Percentiles rank a stretch among this genome's conserved stretches.
These are phyloP conservation scores for Hymenoscyphus fraxineus DNA, from an alignment of 2,329 filamentous ascomycete species.

Conservation along the genomic window DNA sequence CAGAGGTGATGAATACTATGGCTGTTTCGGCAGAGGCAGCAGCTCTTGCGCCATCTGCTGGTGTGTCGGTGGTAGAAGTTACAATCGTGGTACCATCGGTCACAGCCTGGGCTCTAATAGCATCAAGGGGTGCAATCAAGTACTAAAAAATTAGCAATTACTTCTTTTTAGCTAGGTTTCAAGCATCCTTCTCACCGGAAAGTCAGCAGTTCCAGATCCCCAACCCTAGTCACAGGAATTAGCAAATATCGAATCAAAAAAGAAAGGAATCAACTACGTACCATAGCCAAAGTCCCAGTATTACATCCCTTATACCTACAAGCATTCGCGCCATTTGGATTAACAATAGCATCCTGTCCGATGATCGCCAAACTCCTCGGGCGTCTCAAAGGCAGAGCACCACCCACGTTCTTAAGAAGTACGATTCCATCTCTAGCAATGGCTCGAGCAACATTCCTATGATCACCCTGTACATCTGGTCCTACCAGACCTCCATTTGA, in stretches of 20 bases:
- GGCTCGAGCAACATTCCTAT: slow-evolving; percentile 59
- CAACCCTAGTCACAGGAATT: slow-evolving; percentile 16
- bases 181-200: slow-evolving; percentile 39
- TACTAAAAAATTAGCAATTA: slow-evolving; percentile 38
- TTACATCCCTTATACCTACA: slow-evolving; percentile 60
- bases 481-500: slow-evolving; percentile 33
- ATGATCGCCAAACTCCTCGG: slow-evolving; percentile 55
- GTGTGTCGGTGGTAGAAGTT: slow-evolving; percentile 52
- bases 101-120: slow-evolving; percentile 56
- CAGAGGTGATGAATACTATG: slow-evolving; percentile 62
- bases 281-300: slow-evolving; percentile 62
- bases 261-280: slow-evolving; percentile 39
- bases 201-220: slow-evolving; percentile 58
- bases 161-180: background rate
- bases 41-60: slow-evolving; percentile 24
- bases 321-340: slow-evolving; percentile 59
- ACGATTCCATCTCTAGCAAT: slow-evolving; percentile 56
- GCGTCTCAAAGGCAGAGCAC: slow-evolving; percentile 53
- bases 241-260: slow-evolving; percentile 1
- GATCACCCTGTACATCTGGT: slow-evolving; percentile 51
- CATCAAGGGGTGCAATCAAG: slow-evolving; percentile 61
- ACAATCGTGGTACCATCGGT: slow-evolving; percentile 50
- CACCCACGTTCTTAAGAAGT: slow-evolving; percentile 62
- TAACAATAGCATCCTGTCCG: slow-evolving; percentile 59
- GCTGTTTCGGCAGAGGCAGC: slow-evolving; percentile 55